These are phyloP conservation scores for Pistacia atlantica DNA, from an alignment of 345 rosid genomes.

Conservation along the genomic window DNA sequence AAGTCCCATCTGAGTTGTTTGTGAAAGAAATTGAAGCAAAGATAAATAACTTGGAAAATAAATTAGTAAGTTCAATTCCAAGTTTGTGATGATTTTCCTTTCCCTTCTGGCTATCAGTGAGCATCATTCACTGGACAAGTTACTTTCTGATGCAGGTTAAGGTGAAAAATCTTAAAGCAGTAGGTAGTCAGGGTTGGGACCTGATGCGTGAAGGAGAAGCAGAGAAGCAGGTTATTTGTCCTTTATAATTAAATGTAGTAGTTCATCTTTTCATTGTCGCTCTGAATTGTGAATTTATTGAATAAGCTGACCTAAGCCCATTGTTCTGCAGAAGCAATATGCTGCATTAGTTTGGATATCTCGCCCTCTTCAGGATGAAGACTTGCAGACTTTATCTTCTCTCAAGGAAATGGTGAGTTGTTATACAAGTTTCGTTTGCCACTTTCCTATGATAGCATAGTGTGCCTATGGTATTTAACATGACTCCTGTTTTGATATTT, in stretches of 20 bases:
- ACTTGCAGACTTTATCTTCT: conserved; percentile 52
- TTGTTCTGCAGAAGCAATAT: conserved; percentile 76
- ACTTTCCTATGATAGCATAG: conserved; percentile 1
- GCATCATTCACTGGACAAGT: conserved; percentile 7
- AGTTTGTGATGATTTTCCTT: not conserved
- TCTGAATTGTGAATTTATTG: not conserved
- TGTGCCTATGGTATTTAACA: not conserved
- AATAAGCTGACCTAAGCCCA: conserved; percentile 4
- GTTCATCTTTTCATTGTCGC: not conserved
- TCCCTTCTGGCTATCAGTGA: not conserved
- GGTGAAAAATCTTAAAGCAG: conserved; percentile 64
- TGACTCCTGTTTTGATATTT: not conserved
- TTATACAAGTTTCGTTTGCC: conserved; percentile 4
- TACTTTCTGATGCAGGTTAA: conserved; percentile 55
- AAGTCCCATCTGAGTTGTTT: conserved; percentile 58
- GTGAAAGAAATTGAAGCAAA: conserved; percentile 65
- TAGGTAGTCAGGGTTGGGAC: conserved; percentile 76
- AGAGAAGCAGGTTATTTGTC: conserved; percentile 74
- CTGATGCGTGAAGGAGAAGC: conserved; percentile 98
- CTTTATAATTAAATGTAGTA: conserved; percentile 11
- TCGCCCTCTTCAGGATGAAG: conserved; percentile 78
- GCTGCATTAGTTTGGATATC: conserved; percentile 94
- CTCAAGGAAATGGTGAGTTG: conserved; percentile 64
- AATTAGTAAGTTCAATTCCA: conserved; percentile 54
- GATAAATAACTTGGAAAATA: conserved; percentile 61